These are phyloP conservation scores for Aureobasidium subglaciale DNA, from an alignment of 2,329 filamentous ascomycete genomes.

Conservation along the genomic window DNA sequence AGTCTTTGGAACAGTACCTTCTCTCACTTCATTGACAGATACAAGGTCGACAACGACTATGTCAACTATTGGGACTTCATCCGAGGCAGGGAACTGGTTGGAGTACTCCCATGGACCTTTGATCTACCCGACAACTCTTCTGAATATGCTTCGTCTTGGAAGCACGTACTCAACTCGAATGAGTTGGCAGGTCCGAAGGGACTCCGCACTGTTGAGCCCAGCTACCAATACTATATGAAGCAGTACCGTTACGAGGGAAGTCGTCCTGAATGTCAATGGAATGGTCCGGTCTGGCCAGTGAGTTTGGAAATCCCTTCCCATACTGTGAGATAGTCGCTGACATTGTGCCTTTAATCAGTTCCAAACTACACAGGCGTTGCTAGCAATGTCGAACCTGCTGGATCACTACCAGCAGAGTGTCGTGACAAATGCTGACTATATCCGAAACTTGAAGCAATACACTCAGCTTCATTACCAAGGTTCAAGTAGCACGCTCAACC, in stretches of 20 bases:
- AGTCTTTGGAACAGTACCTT: constrained; percentile 39
- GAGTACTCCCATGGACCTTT: constrained; percentile 39
- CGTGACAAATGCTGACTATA: constrained; percentile 31
- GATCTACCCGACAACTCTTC: constrained; percentile 34
- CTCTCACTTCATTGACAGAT: constrained; percentile 39
- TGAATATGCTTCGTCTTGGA: constrained; percentile 33
- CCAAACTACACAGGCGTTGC: constrained; percentile 36
- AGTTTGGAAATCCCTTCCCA: too few relatives aligned
- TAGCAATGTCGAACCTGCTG: constrained; percentile 37
- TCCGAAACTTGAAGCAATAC: constrained; percentile 32
- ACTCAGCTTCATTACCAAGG: constrained; percentile 36
- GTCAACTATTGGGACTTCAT: constrained; percentile 37
- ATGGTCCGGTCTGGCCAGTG: constrained; percentile 39
- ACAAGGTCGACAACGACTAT: constrained; percentile 32
- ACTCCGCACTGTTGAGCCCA: constrained; percentile 38
- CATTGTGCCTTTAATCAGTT: too few relatives aligned
- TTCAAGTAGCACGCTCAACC: constrained; percentile 27
- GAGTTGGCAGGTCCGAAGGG: constrained; percentile 32
- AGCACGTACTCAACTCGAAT: constrained; percentile 30
- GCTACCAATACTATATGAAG: constrained; percentile 40
- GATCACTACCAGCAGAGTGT: constrained; percentile 33
- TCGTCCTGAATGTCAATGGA: constrained; percentile 39
- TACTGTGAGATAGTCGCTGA: too few relatives aligned
- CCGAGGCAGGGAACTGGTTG: constrained; percentile 38
- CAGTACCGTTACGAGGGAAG: constrained; percentile 36